Conservation (phyloP, 306 rosid species). For the Quercus parvula region DNA sequence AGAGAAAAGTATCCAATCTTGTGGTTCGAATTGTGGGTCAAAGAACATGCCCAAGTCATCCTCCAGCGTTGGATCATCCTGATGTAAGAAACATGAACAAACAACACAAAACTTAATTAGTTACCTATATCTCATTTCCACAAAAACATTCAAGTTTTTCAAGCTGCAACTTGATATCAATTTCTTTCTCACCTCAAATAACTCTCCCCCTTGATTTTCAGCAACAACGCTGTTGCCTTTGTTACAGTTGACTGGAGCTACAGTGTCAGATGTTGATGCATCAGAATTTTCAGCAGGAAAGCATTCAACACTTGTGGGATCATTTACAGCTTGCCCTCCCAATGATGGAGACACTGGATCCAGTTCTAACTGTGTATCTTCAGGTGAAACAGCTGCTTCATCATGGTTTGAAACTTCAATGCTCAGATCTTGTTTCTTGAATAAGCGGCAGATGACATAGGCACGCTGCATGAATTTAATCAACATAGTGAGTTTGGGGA, state of each 20-base stretch:
- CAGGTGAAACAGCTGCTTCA: conserved; percentile 53
- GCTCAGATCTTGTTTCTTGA: conserved; percentile 74
- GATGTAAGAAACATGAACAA: conserved; percentile 17
- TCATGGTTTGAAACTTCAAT: conserved; percentile 46
- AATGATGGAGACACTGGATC: conserved; percentile 42
- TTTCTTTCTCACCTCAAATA: conserved; percentile 40
- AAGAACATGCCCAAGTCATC: conserved; percentile 22
- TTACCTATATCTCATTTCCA: not conserved
- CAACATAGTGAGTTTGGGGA: conserved; percentile 17
- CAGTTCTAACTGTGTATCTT: conserved; percentile 34
- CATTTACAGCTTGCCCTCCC: conserved; percentile 39
- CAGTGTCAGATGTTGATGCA: conserved; percentile 43
- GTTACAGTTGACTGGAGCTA: conserved; percentile 29
- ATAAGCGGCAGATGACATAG: conserved; percentile 84
- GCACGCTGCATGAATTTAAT: conserved; percentile 52
- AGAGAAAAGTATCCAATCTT: conserved; percentile 49
- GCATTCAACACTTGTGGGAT: not conserved
- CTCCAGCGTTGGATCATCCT: conserved; percentile 24
- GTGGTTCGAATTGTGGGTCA: conserved; percentile 30
- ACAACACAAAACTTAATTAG: not conserved
- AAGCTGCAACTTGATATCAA: conserved; percentile 5
- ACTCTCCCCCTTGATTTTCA: conserved; percentile 20
- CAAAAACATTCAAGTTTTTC: not conserved
- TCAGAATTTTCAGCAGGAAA: conserved; percentile 30
- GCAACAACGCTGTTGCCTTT: conserved; percentile 32